Evolutionary conservation across 495 filamentous ascomycete genomes (phyloP).

Genomic region (Glarea lozoyensis): DNA sequence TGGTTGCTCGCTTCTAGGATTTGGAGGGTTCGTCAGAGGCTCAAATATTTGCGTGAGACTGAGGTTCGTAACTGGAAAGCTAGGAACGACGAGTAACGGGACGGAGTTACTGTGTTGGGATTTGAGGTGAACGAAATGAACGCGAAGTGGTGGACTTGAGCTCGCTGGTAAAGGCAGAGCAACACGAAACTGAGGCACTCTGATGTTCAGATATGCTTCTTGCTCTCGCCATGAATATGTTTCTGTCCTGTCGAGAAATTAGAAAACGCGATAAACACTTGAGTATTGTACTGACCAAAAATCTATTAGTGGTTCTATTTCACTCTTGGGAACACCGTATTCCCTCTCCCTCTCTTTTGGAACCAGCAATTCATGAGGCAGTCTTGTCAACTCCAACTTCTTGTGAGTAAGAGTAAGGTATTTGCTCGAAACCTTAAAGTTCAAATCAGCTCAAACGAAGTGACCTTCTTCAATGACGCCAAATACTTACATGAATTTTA

Average conservation of each 20-base stretch:
- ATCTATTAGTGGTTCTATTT: constrained; percentile 42
- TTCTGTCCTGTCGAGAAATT: constrained; percentile 52
- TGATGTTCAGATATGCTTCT: constrained; percentile 44
- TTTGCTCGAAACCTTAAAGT: constrained; percentile 22
- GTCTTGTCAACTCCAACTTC: constrained; percentile 45
- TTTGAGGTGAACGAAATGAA: constrained; percentile 49
- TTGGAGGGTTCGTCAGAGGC: constrained; percentile 38
- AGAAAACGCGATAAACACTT: too few species aligned
- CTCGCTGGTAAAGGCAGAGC: constrained; percentile 22
- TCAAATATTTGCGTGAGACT: constrained; percentile 52
- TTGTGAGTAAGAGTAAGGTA: constrained; percentile 42
- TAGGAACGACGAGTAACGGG: constrained; percentile 54
- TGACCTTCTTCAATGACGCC: not conserved
- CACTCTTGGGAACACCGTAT: constrained; percentile 32
- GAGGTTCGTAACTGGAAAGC: constrained; percentile 64
- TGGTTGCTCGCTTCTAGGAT: constrained; percentile 32
- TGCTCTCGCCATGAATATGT: constrained; percentile 51
- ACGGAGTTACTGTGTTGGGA: constrained; percentile 39
- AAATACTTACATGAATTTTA: constrained; percentile 13
- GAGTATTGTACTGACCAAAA: constrained; percentile 41
- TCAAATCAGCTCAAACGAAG: not conserved
- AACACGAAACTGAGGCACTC: constrained; percentile 52
- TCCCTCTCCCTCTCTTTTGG: constrained; percentile 34
- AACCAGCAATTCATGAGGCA: constrained; percentile 38
- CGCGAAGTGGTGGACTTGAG: constrained; percentile 25